Percentiles rank a stretch among this genome's conserved stretches.
These are phyloP conservation scores for Arthrobotrys conoides DNA, from an alignment of 2,329 filamentous ascomycete genomes.

Conservation along the genomic window DNA sequence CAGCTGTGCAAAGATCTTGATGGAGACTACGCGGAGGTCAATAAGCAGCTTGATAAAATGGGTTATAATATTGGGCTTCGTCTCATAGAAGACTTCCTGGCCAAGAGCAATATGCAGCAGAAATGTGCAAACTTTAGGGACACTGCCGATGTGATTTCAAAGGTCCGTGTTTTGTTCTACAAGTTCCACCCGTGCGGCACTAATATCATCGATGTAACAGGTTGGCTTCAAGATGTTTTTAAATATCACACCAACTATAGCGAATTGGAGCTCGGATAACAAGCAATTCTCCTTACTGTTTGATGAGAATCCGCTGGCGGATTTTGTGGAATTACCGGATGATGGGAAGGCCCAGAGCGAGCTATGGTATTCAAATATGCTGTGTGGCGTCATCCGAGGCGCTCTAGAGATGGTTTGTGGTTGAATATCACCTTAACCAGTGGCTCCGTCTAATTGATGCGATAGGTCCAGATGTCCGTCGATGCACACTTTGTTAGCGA, in stretches of 20 bases:
- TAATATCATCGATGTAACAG: conserved; percentile 69
- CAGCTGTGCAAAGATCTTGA: conserved; percentile 98
- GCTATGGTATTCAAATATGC: conserved; percentile 97
- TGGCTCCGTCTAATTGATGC: background rate
- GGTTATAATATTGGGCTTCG: conserved; percentile 98
- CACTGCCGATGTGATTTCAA: conserved; percentile 95
- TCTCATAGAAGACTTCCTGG: conserved; percentile 96
- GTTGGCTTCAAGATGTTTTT: conserved; percentile 99
- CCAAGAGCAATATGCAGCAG: conserved; percentile 90
- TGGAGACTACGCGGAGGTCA: conserved; percentile 92
- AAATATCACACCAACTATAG: conserved; percentile 92
- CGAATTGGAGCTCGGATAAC: conserved; percentile 95
- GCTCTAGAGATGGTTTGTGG: conserved; percentile 91
- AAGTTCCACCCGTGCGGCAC: background rate
- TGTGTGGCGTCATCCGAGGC: conserved; percentile 91
- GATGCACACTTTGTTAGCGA: conserved; percentile 97
- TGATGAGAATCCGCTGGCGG: conserved; percentile 95
- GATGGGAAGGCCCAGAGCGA: conserved; percentile 96
- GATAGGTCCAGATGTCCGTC: conserved; percentile 90
- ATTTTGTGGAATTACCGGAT: conserved; percentile 97
- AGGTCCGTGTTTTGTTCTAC: conserved; percentile 71
- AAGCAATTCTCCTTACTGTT: conserved; percentile 97
- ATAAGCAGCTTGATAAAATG: conserved; percentile 98
- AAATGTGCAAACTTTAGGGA: conserved; percentile 93
- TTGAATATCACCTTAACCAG: background rate